phyloP scores from a whole-genome alignment of 192 early-diverging fungal species.

The Gaertneriomyces sp. region DNA sequence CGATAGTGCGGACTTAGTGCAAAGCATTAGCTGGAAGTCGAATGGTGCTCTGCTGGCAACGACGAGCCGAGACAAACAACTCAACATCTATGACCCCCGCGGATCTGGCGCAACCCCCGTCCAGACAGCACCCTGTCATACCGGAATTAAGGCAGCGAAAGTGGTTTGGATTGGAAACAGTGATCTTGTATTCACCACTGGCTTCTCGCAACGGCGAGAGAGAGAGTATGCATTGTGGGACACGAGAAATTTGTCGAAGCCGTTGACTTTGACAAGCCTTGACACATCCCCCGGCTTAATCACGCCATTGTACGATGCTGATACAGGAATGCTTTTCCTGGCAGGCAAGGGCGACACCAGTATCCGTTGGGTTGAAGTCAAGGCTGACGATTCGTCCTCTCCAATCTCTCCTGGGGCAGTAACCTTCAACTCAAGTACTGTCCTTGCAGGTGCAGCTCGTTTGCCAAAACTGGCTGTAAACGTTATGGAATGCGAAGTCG shows the following conservation, averaged over 20 bases:
- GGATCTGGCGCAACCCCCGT: conserved; percentile 26
- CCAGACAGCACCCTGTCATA: conserved; percentile 32
- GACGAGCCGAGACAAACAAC: conserved; percentile 50
- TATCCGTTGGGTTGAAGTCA: conserved; percentile 66
- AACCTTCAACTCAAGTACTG: conserved; percentile 38
- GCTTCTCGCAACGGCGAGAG: conserved; percentile 50
- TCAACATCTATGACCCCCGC: conserved; percentile 64
- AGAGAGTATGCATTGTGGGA: conserved; percentile 76
- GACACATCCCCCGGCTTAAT: conserved; percentile 70
- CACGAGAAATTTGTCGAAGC: conserved; percentile 52
- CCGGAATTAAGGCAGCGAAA: conserved; percentile 62
- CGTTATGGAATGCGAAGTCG: conserved; percentile 52
- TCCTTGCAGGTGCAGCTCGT: conserved; percentile 59
- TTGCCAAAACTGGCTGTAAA: conserved; percentile 65
- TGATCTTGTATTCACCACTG: conserved; percentile 65
- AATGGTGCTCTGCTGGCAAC: conserved; percentile 53
- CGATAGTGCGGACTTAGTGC: conserved; percentile 36
- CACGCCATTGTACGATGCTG: conserved; percentile 73
- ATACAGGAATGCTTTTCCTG: conserved; percentile 74
- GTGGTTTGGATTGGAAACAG: conserved; percentile 68
- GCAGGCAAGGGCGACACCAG: conserved; percentile 66
- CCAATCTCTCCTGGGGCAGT: conserved; percentile 48
- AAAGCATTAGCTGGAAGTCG: conserved; percentile 59
- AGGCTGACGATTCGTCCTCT: conserved; percentile 14
- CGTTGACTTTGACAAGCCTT: conserved; percentile 55